A percentile compares a stretch with the other conserved stretches of the same genome.
These are phyloP conservation scores for Exophiala oligosperma DNA, from an alignment of 2,329 filamentous ascomycete species.

Conservation along the genomic window DNA sequence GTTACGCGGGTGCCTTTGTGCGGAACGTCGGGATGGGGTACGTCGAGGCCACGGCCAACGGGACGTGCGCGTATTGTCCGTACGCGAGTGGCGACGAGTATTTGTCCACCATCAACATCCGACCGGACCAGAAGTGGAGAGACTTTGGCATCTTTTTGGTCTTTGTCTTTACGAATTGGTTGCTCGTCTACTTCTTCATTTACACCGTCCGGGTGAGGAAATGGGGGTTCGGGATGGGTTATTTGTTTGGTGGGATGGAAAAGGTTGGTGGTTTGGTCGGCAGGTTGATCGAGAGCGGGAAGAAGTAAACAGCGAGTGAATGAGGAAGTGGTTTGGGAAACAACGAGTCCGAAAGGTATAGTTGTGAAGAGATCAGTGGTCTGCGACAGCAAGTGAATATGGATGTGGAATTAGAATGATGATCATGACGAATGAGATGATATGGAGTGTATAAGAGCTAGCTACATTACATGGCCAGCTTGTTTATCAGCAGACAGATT, in stretches of 20 bases:
- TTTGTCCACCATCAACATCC: slow-evolving; percentile 58
- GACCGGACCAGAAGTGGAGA: slow-evolving; percentile 65
- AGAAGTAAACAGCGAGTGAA: too few species aligned
- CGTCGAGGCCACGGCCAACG: slow-evolving; percentile 61
- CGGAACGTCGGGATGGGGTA: slow-evolving; percentile 42
- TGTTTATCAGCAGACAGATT: too few species aligned
- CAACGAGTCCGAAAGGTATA: too few species aligned
- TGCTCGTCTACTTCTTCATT: slow-evolving; percentile 74
- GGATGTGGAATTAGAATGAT: too few species aligned
- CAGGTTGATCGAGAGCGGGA: too few species aligned
- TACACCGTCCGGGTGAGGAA: slow-evolving; percentile 69
- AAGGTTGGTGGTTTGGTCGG: slow-evolving; percentile 27
- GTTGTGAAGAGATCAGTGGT: too few species aligned
- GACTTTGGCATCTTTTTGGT: slow-evolving; percentile 72
- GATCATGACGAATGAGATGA: too few species aligned
- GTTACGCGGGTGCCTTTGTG: slow-evolving; percentile 65
- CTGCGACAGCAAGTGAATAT: too few species aligned
- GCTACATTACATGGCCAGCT: too few species aligned
- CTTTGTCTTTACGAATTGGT: slow-evolving; percentile 70
- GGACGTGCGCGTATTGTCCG: slow-evolving; percentile 68
- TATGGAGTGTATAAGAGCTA: too few species aligned
- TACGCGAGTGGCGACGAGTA: slow-evolving; percentile 68
- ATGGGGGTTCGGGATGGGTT: slow-evolving; percentile 69
- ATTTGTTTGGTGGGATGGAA: slow-evolving; percentile 53
- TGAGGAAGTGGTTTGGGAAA: too few species aligned